Percentiles rank a stretch among this genome's conserved stretches.
Evolutionary conservation across 306 rosid genomes (phyloP).

Genomic region (Fagus sylvatica): DNA sequence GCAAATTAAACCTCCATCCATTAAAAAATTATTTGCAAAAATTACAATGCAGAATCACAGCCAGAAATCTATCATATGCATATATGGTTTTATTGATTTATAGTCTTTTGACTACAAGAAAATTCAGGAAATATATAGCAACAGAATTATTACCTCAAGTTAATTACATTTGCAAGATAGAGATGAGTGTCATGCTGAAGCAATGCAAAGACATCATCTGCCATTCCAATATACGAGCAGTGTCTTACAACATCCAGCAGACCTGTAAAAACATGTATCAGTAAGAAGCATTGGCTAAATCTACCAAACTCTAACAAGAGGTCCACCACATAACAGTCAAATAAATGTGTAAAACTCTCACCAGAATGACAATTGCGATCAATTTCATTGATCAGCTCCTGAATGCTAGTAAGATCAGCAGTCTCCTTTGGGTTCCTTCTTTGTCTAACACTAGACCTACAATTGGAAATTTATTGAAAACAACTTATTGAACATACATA

Average conservation of each 20-base stretch:
- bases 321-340: conserved; percentile 1
- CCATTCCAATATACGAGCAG: conserved; percentile 92
- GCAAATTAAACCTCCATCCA: neutral
- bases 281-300: conserved; percentile 20
- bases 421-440: conserved; percentile 86
- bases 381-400: conserved; percentile 73
- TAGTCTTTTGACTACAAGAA: neutral
- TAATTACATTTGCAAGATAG: conserved; percentile 85
- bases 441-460: conserved; percentile 78
- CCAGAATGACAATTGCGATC: conserved; percentile 69
- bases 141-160: conserved; percentile 62
- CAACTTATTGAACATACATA: neutral
- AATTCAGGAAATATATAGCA: conserved; percentile 20
- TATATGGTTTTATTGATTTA: neutral
- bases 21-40: neutral
- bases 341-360: conserved; percentile 23
- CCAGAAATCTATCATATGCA: neutral
- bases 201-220: conserved; percentile 84
- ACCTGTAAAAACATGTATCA: conserved; percentile 46
- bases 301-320: conserved; percentile 15
- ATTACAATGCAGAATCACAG: neutral
- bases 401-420: conserved; percentile 69
- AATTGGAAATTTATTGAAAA: conserved; percentile 16
- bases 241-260: conserved; percentile 75
- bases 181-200: conserved; percentile 91